phyloP scores from a whole-genome alignment of 2,329 filamentous ascomycete species.

The Neonectria sp. region DNA sequence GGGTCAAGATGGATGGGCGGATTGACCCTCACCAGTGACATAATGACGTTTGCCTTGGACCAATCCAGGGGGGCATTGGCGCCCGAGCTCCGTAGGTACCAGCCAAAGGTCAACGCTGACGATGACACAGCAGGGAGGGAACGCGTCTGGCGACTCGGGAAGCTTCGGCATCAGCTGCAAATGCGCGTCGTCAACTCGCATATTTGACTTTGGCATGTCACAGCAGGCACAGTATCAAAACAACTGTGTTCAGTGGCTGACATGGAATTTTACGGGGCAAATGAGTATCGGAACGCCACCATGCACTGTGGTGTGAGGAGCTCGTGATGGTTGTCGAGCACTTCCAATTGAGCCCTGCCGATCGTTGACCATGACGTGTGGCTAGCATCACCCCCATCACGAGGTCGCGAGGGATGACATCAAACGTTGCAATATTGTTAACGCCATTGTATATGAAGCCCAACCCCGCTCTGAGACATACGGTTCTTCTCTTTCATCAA shows the following conservation, averaged over 20 bases:
- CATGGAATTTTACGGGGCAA: accelerated
- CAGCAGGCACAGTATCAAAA: background rate
- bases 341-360: slow-evolving; percentile 37
- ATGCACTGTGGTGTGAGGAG: slow-evolving; percentile 46
- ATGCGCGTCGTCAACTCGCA: background rate
- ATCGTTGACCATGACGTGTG: slow-evolving; percentile 43
- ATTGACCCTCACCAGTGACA: slow-evolving; percentile 11
- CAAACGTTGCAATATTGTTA: slow-evolving; percentile 13
- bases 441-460: slow-evolving; percentile 39
- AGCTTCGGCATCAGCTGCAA: background rate
- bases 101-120: background rate
- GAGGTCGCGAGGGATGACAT: slow-evolving; percentile 40
- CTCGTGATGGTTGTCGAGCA: slow-evolving; percentile 32
- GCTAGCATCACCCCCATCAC: slow-evolving; percentile 41
- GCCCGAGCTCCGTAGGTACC: background rate
- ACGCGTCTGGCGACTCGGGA: background rate
- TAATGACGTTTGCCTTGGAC: background rate
- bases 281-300: slow-evolving; percentile 29
- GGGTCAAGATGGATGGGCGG: background rate
- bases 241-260: background rate
- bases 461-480: background rate
- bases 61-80: background rate
- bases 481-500: too few species aligned
- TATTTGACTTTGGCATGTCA: slow-evolving; percentile 12
- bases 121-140: background rate